These are phyloP conservation scores for Taphrina communis DNA, from an alignment of 1,139 yeast species.

Conservation along the genomic window DNA sequence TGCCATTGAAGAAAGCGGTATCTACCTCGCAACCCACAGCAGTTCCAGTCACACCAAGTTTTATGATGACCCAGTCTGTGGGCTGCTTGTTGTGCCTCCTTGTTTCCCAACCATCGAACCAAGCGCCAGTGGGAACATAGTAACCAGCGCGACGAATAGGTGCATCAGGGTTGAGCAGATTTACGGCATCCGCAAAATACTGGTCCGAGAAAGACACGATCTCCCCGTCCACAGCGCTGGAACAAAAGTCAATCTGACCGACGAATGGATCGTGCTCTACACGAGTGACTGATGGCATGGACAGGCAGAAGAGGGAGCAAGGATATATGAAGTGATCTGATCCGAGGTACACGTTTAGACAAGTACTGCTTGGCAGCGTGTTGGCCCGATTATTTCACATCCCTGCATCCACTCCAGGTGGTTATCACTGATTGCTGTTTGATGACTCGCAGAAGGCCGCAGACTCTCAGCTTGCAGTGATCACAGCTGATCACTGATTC, in stretches of 20 bases:
- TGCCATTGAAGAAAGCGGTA: constrained; percentile 91
- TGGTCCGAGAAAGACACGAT: constrained; percentile 77
- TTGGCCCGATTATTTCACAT: no score
- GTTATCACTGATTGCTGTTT: no score
- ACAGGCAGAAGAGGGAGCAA: not conserved
- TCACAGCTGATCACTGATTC: no score
- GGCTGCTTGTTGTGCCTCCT: constrained; percentile 84
- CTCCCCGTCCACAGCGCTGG: constrained; percentile 79
- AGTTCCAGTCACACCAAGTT: constrained; percentile 82
- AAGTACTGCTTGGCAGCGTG: no score
- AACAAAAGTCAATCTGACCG: constrained; percentile 65
- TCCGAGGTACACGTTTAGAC: not conserved
- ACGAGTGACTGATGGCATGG: constrained; percentile 24
- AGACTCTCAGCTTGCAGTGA: no score
- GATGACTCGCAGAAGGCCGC: no score
- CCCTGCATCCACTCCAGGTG: no score
- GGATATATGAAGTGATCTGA: not conserved
- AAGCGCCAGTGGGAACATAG: constrained; percentile 43
- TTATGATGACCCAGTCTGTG: constrained; percentile 83
- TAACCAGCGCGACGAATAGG: constrained; percentile 62
- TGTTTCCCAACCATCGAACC: constrained; percentile 72
- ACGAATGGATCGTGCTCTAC: constrained; percentile 30
- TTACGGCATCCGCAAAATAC: constrained; percentile 94
- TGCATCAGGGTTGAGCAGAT: constrained; percentile 76
- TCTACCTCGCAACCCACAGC: constrained; percentile 85